Percentiles rank a stretch among this genome's conserved stretches.
Conservation (phyloP, 805 yeast genomes). For the Komagataella pseudopastoris region DNA sequence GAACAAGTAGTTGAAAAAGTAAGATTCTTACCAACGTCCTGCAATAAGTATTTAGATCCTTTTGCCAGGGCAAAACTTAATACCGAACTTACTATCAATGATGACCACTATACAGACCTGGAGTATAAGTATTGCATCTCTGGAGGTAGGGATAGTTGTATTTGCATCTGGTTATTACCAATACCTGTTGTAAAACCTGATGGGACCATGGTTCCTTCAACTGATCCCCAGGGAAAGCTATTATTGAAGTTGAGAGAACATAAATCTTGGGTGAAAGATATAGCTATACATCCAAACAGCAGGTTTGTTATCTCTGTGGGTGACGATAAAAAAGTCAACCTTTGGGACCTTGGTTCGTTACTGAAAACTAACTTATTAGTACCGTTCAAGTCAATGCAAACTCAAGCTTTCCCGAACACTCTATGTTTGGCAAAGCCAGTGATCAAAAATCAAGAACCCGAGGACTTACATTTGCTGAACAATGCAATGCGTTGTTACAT, state of each 20-base stretch:
- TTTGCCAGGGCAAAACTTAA: slow-evolving; percentile 6
- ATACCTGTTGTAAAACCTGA: slow-evolving; percentile 43
- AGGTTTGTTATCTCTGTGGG: slow-evolving; percentile 54
- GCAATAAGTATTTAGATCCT: slow-evolving; percentile 35
- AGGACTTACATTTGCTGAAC: slow-evolving; percentile 19
- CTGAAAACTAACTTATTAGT: slow-evolving; percentile 41
- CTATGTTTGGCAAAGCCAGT: slow-evolving; percentile 2
- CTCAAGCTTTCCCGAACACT: background rate
- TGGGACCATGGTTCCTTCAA: slow-evolving; percentile 36
- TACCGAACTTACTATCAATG: slow-evolving; percentile 3
- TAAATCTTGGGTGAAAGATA: slow-evolving; percentile 71
- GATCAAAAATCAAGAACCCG: slow-evolving; percentile 12
- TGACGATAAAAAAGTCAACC: slow-evolving; percentile 63
- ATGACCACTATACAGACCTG: slow-evolving; percentile 18
- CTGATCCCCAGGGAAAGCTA: slow-evolving; percentile 47
- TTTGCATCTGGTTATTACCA: slow-evolving; percentile 71
- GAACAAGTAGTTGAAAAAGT: slow-evolving; percentile 72
- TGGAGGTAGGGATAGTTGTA: slow-evolving; percentile 65
- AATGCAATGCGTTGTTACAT: slow-evolving; percentile 46
- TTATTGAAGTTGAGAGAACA: slow-evolving; percentile 57
- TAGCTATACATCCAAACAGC: slow-evolving; percentile 67
- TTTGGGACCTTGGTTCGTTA: slow-evolving; percentile 82
- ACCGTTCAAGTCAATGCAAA: slow-evolving; percentile 15
- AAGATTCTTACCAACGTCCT: slow-evolving; percentile 43
- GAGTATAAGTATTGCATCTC: slow-evolving; percentile 65